Conservation (phyloP, 2,329 filamentous ascomycete genomes). For the Rhinocladiella similis region DNA sequence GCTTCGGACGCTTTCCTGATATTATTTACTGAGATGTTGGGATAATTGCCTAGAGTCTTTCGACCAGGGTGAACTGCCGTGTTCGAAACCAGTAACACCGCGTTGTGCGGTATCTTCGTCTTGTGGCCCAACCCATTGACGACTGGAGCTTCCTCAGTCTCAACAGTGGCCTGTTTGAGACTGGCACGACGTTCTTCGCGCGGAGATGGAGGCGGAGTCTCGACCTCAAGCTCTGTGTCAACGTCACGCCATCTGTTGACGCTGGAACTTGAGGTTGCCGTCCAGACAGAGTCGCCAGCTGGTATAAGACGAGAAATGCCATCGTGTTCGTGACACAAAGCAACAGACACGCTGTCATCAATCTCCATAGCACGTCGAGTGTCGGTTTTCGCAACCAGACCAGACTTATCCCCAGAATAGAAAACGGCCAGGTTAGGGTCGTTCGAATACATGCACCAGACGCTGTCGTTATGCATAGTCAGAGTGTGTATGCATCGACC, state of each 20-base stretch:
- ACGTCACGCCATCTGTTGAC: conserved; percentile 91
- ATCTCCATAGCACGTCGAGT: conserved; percentile 72
- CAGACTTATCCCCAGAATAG: conserved; percentile 91
- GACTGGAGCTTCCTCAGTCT: conserved; percentile 14
- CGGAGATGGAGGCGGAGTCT: conserved; percentile 55
- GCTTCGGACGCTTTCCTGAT: conserved; percentile 59
- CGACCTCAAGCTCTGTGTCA: conserved; percentile 72
- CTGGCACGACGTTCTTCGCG: conserved; percentile 53
- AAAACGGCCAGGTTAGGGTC: conserved; percentile 84
- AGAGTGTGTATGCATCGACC: conserved; percentile 97
- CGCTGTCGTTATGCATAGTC: conserved; percentile 98
- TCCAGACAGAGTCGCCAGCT: conserved; percentile 80
- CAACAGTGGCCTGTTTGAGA: conserved; percentile 10
- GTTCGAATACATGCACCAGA: conserved; percentile 92
- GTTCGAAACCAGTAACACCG: conserved; percentile 80
- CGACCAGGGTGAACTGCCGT: conserved; percentile 72
- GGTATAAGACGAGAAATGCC: conserved; percentile 60
- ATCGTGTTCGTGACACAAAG: conserved; percentile 89
- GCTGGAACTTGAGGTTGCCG: conserved; percentile 82
- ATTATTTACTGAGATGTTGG: conserved; percentile 42
- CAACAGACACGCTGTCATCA: conserved; percentile 86
- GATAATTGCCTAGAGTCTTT: conserved; percentile 53
- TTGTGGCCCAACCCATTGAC: conserved; percentile 36
- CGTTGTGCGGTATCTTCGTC: conserved; percentile 71
- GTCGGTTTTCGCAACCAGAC: conserved; percentile 94